A percentile compares a stretch with the other conserved stretches of the same genome.
Evolutionary conservation across 1,284 basidiomycete species (phyloP).

Genomic region (Austropuccinia psidii): DNA sequence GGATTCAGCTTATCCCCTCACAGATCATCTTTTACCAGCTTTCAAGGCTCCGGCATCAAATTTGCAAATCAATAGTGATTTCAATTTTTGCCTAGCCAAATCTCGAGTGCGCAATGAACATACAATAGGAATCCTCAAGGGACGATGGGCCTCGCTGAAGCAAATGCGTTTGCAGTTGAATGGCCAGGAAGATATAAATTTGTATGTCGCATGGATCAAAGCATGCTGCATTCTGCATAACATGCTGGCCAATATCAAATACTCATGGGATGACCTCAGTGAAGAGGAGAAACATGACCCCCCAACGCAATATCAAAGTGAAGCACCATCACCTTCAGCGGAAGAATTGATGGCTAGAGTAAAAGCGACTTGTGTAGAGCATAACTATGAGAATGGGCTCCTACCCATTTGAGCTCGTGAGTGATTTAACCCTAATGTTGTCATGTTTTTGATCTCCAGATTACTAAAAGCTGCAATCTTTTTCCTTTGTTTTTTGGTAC

Average conservation of each 20-base stretch:
- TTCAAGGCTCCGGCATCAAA: neutral
- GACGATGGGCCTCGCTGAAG: conserved; percentile 2
- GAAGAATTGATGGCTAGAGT: too few relatives aligned
- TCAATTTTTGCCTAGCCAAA: conserved; percentile 12
- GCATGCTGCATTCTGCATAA: conserved; percentile 4
- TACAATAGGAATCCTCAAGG: neutral
- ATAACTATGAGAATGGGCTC: neutral
- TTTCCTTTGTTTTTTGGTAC: too few relatives aligned
- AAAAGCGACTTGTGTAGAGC: neutral
- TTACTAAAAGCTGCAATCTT: too few relatives aligned
- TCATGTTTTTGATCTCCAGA: too few relatives aligned
- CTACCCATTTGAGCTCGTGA: too few relatives aligned
- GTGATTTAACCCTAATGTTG: too few relatives aligned
- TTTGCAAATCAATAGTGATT: neutral
- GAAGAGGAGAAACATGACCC: neutral
- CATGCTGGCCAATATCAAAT: neutral
- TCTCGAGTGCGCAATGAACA: neutral
- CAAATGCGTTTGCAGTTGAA: neutral
- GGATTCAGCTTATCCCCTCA: neutral
- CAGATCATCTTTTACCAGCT: neutral
- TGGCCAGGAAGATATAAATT: neutral
- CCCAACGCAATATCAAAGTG: neutral
- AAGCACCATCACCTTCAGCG: neutral
- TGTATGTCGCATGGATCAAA: conserved; percentile 9
- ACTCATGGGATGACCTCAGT: neutral